Base-by-base conservation (phyloP, 179 eudicot species). In the Beta macrorhiza region DNA sequence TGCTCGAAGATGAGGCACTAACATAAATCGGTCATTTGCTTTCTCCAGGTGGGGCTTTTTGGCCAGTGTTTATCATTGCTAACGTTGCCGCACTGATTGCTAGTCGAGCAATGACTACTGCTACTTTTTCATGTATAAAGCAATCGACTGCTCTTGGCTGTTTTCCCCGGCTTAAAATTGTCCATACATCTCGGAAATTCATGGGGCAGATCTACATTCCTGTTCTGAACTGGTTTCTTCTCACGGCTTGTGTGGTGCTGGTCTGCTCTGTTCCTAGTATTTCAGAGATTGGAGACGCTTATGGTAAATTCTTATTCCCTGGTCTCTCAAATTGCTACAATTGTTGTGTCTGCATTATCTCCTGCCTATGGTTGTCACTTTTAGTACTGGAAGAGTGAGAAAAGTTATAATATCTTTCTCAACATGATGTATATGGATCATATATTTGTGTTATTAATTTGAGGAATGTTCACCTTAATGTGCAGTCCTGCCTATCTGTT, bases 191-290 rank as follows among this genome's bases (percentile, higher is more conserved):
- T 81, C 90, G 97, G 81, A 96, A 96, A 79, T 96, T 94, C 89
- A 92, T 94, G 94, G 99, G 98, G 47, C 98, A 96, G 85, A 96
- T 96, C 74, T 96, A 96, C 85, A 96, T 96, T 80, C 99, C 99
- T 57, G 97, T 91, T 83, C 88, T 96, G 83, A 96, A 96, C 88
- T 96, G 99, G 99, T 96, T 92, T 90, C 90, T 96, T 79, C 93
- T 96, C 83, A 95, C 81, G 65, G 86, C 89, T 57, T 87, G 93
- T 52, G 82, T 96, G 80, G 92, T 91, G 85, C 71, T 94, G 67
- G 93, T 94, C 83, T 92, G 96, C 87, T 84, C 91, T 62, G 92
- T 94, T 77, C 91, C 98, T 72, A 93, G 90, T 81, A 87, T 92
- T 72, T 80, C 89, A 15, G 99, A 94, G 90, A 88, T 96, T 67